Base-by-base conservation (phyloP, 2,329 filamentous ascomycete genomes). In the Dactylella cylindrospora region DNA sequence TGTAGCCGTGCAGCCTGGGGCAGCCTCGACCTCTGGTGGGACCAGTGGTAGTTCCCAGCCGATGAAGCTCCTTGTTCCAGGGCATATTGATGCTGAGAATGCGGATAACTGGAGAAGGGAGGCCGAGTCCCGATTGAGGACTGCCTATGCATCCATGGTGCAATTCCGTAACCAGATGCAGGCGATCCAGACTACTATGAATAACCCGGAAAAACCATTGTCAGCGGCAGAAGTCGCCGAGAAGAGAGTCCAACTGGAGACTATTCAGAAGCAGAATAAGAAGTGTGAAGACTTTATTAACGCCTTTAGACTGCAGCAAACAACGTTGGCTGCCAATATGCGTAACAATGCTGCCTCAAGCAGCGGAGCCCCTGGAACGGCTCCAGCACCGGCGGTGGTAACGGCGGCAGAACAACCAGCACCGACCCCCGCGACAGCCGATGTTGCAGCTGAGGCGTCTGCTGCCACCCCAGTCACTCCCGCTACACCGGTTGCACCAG, bases 281-380 rank as follows among this genome's bases (percentile, higher is more conserved):
- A 62, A 62, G 20, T 62, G 57, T 15, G 57, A 62, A 17, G 57
- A 62, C 20, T 62, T 62, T 25, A 62, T 62, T 9, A 62, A 62
- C 25, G 57, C 57, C 13, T 62, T 62, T 19, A 46, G 57, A 9
- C 51, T 62, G 43, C 57, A 62, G 20, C 57, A 62, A 32, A 45
- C 57, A 5, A 62, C 57, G 0, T 25, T 62, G 25, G 57, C 50
- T 15, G n/a, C n/a, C n/a, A n/a, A n/a, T n/a, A n/a, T n/a, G n/a
- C 57, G 57, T 29, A 54, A 46, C 35, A 49, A 41, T 1, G 40
- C 39, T 2, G 47, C 49, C 4, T 44, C 29, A 8, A 40, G 15
- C 19, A 40, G 36, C 10, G n/a, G n/a, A 9, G 19, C 19, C 6
- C 15, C 17, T 40, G 36, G 20, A 3, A 23, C 17, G 10, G 15